Percentiles rank a stretch among this genome's conserved stretches.
These are phyloP conservation scores for Lactarius quietus DNA, from an alignment of 768 basidiomycete genomes.

Conservation along the genomic window DNA sequence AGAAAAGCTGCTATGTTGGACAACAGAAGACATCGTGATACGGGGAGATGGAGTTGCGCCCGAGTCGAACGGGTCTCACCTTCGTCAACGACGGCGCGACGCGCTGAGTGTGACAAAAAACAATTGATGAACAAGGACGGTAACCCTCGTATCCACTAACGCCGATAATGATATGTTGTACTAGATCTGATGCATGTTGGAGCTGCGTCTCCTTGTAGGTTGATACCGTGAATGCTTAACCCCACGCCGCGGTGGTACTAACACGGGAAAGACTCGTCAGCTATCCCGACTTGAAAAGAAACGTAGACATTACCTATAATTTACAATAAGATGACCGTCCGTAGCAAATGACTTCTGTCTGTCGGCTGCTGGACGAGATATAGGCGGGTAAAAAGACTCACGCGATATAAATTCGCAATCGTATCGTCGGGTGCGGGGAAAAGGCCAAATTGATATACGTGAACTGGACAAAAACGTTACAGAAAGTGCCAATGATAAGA, in stretches of 20 bases:
- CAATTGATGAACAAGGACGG: neutral
- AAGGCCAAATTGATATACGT: slow-evolving; percentile 78
- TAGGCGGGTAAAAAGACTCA: slow-evolving; percentile 28
- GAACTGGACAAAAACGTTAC: slow-evolving; percentile 42
- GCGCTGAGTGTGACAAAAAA: slow-evolving; percentile 4
- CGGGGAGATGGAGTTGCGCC: slow-evolving; percentile 18
- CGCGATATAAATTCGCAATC: slow-evolving; percentile 67
- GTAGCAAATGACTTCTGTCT: slow-evolving; percentile 52
- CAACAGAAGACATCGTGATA: slow-evolving; percentile 22
- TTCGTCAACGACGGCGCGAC: slow-evolving; percentile 22
- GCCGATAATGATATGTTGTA: slow-evolving; percentile 3
- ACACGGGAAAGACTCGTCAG: slow-evolving; percentile 3
- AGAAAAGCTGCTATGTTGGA: slow-evolving; percentile 22
- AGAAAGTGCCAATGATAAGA: neutral
- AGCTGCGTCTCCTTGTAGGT: neutral
- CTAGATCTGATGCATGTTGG: slow-evolving; percentile 12
- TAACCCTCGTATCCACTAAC: slow-evolving; percentile 6
- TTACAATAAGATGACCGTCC: slow-evolving; percentile 62
- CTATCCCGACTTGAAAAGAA: neutral
- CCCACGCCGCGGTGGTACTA: slow-evolving; percentile 62
- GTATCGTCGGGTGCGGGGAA: slow-evolving; percentile 72
- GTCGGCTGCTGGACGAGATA: neutral
- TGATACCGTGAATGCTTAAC: slow-evolving; percentile 32
- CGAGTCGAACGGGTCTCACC: slow-evolving; percentile 4
- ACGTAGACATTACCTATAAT: slow-evolving; percentile 47